phyloP scores from a whole-genome alignment of 192 early-diverging fungal species.

The Kappamyces sp. region DNA sequence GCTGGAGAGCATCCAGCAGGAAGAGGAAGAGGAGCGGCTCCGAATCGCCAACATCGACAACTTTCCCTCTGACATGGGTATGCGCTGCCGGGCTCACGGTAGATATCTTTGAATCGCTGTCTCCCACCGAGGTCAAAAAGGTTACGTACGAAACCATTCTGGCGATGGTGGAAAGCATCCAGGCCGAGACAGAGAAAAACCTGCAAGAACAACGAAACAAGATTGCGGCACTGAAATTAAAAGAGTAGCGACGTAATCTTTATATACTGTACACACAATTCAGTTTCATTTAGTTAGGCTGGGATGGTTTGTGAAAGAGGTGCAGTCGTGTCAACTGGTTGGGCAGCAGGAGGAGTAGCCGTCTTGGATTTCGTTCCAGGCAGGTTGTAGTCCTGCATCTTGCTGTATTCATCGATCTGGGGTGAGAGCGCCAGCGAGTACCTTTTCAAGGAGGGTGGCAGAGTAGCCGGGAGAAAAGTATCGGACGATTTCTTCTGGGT shows the following conservation, averaged over 20 bases:
- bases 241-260: background rate
- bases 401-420: slow-evolving; percentile 47
- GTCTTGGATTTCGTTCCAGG: too few relatives aligned
- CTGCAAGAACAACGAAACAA: slow-evolving; percentile 7
- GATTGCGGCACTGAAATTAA: slow-evolving; percentile 1
- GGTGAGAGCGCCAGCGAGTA: slow-evolving; percentile 10
- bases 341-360: too few relatives aligned
- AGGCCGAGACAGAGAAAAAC: slow-evolving; percentile 3
- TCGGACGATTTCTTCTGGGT: slow-evolving; percentile 58
- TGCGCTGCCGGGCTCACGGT: background rate
- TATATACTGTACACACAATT: background rate
- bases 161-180: slow-evolving; percentile 3
- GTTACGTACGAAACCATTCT: slow-evolving; percentile 5
- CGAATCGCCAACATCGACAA: slow-evolving; percentile 2
- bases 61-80: slow-evolving; percentile 8
- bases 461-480: slow-evolving; percentile 58
- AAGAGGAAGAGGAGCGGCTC: background rate
- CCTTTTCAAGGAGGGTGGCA: slow-evolving; percentile 47
- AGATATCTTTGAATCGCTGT: slow-evolving; percentile 13
- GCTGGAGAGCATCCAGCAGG: background rate
- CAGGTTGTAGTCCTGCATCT: slow-evolving; percentile 34
- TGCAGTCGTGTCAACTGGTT: background rate
- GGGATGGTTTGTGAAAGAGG: slow-evolving; percentile 12
- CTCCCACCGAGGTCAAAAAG: slow-evolving; percentile 9
- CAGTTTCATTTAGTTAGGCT: slow-evolving; percentile 3